phyloP scores from a whole-genome alignment of 1,139 yeast species.

The Blastobotrys ciferrii region DNA sequence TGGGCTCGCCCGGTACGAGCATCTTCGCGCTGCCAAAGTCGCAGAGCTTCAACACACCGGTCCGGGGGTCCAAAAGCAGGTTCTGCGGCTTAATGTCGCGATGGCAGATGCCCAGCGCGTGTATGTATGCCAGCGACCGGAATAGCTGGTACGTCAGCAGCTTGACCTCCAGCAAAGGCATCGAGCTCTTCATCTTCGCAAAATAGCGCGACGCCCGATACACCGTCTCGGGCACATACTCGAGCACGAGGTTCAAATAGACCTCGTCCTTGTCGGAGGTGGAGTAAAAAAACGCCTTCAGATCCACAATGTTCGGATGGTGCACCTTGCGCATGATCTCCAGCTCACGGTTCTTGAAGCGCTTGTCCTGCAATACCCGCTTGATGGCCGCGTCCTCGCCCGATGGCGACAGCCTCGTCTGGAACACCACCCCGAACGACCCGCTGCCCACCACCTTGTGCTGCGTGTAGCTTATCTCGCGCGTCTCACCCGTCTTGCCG shows the following conservation, averaged over 20 bases:
- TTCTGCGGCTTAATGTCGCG: constrained; percentile 98
- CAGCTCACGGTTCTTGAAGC: constrained; percentile 94
- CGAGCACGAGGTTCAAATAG: constrained; percentile 83
- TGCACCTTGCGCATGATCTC: constrained; percentile 90
- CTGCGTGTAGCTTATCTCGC: constrained; percentile 65
- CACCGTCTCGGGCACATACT: constrained; percentile 90
- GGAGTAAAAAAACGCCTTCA: constrained; percentile 86
- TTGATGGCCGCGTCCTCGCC: constrained; percentile 87
- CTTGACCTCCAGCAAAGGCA: constrained; percentile 91
- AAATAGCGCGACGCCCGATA: constrained; percentile 88
- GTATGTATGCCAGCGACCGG: constrained; percentile 88
- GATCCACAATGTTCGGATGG: constrained; percentile 84
- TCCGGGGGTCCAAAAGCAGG: constrained; percentile 78
- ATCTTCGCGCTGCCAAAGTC: constrained; percentile 99
- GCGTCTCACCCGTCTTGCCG: constrained; percentile 66
- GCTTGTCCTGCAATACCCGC: constrained; percentile 87
- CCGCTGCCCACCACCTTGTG: constrained; percentile 94
- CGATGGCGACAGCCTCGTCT: constrained; percentile 73
- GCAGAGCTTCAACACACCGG: constrained; percentile 84
- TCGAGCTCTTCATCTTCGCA: constrained; percentile 63
- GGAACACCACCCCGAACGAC: constrained; percentile 94
- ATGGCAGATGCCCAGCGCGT: constrained; percentile 88
- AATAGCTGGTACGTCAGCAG: constrained; percentile 88
- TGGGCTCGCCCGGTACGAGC: constrained; percentile 84
- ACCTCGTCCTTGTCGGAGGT: constrained; percentile 72